These are phyloP conservation scores for Sporisorium scitamineum DNA, from an alignment of 1,284 basidiomycete species.

Conservation along the genomic window DNA sequence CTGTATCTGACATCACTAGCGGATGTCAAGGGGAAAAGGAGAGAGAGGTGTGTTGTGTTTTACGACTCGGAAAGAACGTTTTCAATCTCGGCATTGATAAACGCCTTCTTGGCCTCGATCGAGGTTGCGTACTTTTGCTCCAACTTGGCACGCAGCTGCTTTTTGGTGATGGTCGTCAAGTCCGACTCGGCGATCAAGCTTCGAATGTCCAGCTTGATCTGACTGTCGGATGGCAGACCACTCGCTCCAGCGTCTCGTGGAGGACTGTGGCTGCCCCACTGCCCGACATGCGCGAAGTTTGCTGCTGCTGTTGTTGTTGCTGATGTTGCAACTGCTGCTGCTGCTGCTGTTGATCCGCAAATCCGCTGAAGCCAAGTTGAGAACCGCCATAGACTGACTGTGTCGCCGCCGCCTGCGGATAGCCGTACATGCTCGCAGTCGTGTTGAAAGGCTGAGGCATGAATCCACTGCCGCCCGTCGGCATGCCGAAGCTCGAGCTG, in stretches of 20 bases:
- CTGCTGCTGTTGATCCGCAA: slow-evolving; percentile 7
- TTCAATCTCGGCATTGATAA: slow-evolving; percentile 64
- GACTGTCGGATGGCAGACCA: slow-evolving; percentile 56
- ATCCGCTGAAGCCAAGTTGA: slow-evolving; percentile 36
- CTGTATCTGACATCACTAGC: neutral
- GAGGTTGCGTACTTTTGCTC: slow-evolving; percentile 55
- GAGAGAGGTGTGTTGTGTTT: neutral
- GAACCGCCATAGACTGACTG: slow-evolving; percentile 53
- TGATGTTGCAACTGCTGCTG: slow-evolving; percentile 11
- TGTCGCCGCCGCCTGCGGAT: slow-evolving; percentile 19
- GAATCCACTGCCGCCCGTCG: slow-evolving; percentile 34
- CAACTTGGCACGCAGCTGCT: slow-evolving; percentile 59
- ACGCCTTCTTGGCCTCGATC: slow-evolving; percentile 62
- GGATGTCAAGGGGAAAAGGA: neutral
- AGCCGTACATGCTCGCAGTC: slow-evolving; percentile 49
- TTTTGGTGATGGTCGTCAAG: slow-evolving; percentile 63
- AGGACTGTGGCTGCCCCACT: slow-evolving; percentile 29
- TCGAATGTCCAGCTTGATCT: slow-evolving; percentile 62
- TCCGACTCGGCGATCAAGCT: slow-evolving; percentile 59
- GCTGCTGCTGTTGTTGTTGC: slow-evolving; percentile 20
- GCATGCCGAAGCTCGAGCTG: slow-evolving; percentile 36
- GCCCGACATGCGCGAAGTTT: slow-evolving; percentile 8
- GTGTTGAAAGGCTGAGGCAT: slow-evolving; percentile 50
- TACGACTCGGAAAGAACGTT: slow-evolving; percentile 43
- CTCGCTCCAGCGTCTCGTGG: slow-evolving; percentile 19